Evolutionary conservation across 441 rosid species (phyloP), one percentile per base, ranked within the genome.

Genomic region (Arabidopsis hybrid): DNA sequence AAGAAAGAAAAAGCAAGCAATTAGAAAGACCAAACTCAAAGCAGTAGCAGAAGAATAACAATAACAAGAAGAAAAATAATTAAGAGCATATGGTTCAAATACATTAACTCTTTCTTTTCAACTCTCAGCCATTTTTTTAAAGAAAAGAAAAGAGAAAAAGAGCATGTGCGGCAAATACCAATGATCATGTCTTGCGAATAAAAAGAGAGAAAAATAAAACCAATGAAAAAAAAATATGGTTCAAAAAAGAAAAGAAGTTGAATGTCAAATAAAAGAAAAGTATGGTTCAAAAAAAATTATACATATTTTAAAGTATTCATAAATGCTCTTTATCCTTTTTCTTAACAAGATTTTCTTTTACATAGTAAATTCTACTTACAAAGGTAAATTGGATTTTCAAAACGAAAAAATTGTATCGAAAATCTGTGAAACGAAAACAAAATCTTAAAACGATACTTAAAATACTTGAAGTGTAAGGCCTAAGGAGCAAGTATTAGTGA

Each of bases 1-100:
- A 72, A 72, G 77, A 60, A 72, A 72, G 77, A 16, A 53, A 78
- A 66, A 66, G 60, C 59, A 78, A 67, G 77, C 77, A 71, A 77
- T 60, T 60, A 45, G 53, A 72, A 71, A 65, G 57, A 71, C 49
- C 11, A 59, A 65, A 65, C 18, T 59, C 57, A 71, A 76, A 65
- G 72, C 67, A 71, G 67, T 39, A 65, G 31, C 35, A 71, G 45
- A 60, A 60, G 12, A 77, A 71, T 42, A 65, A 46, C 38, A 26
- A 14, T 21, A 67, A 8, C 3, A 66, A 13, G 32, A 34, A 31
- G 40, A 60, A 60, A 68, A 42, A 75, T 43, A 55, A 75, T 46
- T 76, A 76, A 64, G 71, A 57, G 53, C 66, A 64, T 63, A 57
- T 70, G 43, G 45, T 67, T 67, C 47, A 56, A 46, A 39, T 63